Evolutionary conservation across 225 moss, liverwort and hornwort genomes (phyloP), one percentile per base, ranked within the genome.

Genomic region (Rhytidiadelphus loreus): DNA sequence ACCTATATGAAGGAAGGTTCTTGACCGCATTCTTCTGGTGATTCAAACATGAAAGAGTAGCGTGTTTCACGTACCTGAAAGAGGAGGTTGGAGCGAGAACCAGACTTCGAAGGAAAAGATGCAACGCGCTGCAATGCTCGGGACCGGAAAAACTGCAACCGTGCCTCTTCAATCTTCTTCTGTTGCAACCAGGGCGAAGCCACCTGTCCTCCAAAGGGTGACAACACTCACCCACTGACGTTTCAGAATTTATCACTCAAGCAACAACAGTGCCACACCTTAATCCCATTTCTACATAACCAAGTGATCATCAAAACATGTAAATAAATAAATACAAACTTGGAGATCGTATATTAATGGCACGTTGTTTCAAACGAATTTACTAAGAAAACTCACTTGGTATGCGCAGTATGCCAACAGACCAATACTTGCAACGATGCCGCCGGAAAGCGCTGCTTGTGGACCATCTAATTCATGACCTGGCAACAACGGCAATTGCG

Each of bases 131-230:
- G 97, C 89, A 98, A 86, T 63, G 94, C 97, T 86, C 95, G 93
- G 64, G 95, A 95, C 63, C 97, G 95, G 83, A 97, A 90, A 72
- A 95, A 95, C 74, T 95, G 97, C 92, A 98, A 81, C 30, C 98
- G 95, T 19, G 98, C 98, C 88, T 96, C 97, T 90, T 92, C 96
- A 70, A 98, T 97, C 88, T 95, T 95, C 92, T 97, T 97, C 90
- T 94, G 93, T 88, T 98, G 98, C 89, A 98, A 92, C 98, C 98
- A 98, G 4, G 98, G 98, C 85, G 93, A 97, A 68, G 95, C 92
- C 70, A 98, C 95, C 98, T 98, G 92, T 76, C 33, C 87, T 81
- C 86, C 68, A 90, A 84, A 68, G 63, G 66, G n/a, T 23, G 77
- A 87, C 68, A 89, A 66, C 63, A 85, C 32, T 53, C 88, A 64